Conservation (phyloP, 768 basidiomycete genomes). For the Trichaptum fuscoviolaceum region DNA sequence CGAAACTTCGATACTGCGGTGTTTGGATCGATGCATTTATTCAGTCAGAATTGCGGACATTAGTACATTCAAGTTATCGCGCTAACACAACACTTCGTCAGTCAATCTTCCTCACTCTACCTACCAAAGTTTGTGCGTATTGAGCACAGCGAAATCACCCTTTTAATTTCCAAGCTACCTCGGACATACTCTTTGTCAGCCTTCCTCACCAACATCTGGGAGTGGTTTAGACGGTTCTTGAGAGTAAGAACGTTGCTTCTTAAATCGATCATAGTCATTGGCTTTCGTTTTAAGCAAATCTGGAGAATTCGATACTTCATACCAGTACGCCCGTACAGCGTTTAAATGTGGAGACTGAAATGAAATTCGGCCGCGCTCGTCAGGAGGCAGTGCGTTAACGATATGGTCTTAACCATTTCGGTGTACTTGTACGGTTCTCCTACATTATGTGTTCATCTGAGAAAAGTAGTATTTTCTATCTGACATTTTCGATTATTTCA, state of each 20-base stretch:
- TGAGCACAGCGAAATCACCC: not conserved
- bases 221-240: not conserved
- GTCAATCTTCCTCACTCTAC: not conserved
- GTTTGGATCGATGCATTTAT: not conserved
- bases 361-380: not conserved
- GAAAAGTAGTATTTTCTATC: not conserved
- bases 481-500: not conserved
- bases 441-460: not conserved
- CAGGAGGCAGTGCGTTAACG: not conserved
- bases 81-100: not conserved
- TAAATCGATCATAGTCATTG: not conserved
- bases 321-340: not conserved
- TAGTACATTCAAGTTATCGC: not conserved
- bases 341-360: not conserved
- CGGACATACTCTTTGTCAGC: not conserved
- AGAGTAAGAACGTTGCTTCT: not conserved
- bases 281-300: not conserved
- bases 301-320: not conserved
- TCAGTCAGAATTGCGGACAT: not conserved
- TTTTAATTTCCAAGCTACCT: not conserved
- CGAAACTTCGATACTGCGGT: not conserved
- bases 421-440: not conserved
- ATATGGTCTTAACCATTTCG: not conserved
- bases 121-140: not conserved
- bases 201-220: not conserved